phyloP scores from a whole-genome alignment of 2,329 filamentous ascomycete genomes.

The Hypoxylon sp. region DNA sequence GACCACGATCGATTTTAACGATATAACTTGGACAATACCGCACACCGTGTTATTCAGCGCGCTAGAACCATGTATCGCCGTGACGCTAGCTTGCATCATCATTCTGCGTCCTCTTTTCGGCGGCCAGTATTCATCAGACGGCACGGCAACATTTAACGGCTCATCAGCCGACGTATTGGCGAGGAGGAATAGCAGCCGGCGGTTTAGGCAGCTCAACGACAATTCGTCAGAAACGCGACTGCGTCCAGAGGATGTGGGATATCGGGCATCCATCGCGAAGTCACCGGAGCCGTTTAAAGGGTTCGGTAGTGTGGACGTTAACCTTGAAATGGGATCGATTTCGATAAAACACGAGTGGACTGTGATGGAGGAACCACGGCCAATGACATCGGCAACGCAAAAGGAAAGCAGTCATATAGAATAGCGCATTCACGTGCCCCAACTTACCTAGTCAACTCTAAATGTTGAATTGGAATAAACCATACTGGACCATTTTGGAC shows the following conservation, averaged over 20 bases:
- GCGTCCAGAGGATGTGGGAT: constrained; percentile 45
- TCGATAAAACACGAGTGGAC: constrained; percentile 45
- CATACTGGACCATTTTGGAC: not conserved
- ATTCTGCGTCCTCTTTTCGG: constrained; percentile 59
- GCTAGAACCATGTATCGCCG: constrained; percentile 58
- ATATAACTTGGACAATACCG: constrained; percentile 56
- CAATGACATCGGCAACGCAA: constrained; percentile 26
- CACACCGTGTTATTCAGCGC: constrained; percentile 56
- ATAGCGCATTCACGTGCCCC: not conserved
- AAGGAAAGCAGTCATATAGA: constrained; percentile 11
- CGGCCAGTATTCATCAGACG: constrained; percentile 42
- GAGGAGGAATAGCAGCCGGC: constrained; percentile 36
- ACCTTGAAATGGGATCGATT: constrained; percentile 43
- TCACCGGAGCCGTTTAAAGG: constrained; percentile 34
- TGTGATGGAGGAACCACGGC: constrained; percentile 38
- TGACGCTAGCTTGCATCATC: constrained; percentile 59
- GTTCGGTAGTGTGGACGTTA: constrained; percentile 29
- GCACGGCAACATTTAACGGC: constrained; percentile 38
- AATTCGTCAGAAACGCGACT: constrained; percentile 51
- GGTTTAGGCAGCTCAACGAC: constrained; percentile 52
- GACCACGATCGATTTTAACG: constrained; percentile 53
- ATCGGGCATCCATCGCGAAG: constrained; percentile 38
- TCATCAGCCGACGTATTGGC: constrained; percentile 19
- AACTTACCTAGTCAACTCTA: constrained; percentile 7
- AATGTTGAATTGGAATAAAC: constrained; percentile 3